A percentile compares a stretch with the other conserved stretches of the same genome.
These are phyloP conservation scores for Austroboletus novae-zelandiae DNA, from an alignment of 1,284 basidiomycete genomes.

Conservation along the genomic window DNA sequence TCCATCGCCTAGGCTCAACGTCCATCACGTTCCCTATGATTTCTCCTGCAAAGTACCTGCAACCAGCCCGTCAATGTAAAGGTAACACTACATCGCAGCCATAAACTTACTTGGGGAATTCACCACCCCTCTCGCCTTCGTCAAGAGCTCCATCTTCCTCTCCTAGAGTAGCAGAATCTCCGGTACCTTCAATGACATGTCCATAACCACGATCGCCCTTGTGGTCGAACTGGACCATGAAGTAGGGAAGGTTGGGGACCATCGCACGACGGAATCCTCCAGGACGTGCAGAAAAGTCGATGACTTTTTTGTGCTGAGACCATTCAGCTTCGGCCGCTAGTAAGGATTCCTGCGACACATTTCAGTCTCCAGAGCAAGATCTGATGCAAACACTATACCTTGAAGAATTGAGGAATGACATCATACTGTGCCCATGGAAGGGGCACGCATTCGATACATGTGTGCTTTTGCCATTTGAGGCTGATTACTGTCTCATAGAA, in stretches of 20 bases:
- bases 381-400: slow-evolving; percentile 43
- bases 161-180: slow-evolving; percentile 60
- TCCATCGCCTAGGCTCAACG: slow-evolving; percentile 85
- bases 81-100: not conserved
- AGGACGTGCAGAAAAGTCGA: slow-evolving; percentile 86
- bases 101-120: slow-evolving; percentile 75
- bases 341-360: slow-evolving; percentile 75
- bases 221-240: slow-evolving; percentile 98
- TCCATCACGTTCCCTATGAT: slow-evolving; percentile 93
- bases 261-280: slow-evolving; percentile 90
- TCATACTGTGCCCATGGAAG: slow-evolving; percentile 84
- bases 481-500: slow-evolving; percentile 93
- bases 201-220: slow-evolving; percentile 97
- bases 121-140: slow-evolving; percentile 85
- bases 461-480: slow-evolving; percentile 87
- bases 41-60: slow-evolving; percentile 91
- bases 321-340: slow-evolving; percentile 91
- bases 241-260: slow-evolving; percentile 97
- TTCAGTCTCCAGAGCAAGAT: slow-evolving; percentile 6
- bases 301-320: slow-evolving; percentile 96
- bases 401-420: slow-evolving; percentile 90
- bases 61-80: slow-evolving; percentile 5
- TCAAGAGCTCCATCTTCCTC: slow-evolving; percentile 67
- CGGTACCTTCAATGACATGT: slow-evolving; percentile 91
- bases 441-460: slow-evolving; percentile 90